These are phyloP conservation scores for Onygenales sp. DNA, from an alignment of 2,329 filamentous ascomycete species.

Conservation along the genomic window DNA sequence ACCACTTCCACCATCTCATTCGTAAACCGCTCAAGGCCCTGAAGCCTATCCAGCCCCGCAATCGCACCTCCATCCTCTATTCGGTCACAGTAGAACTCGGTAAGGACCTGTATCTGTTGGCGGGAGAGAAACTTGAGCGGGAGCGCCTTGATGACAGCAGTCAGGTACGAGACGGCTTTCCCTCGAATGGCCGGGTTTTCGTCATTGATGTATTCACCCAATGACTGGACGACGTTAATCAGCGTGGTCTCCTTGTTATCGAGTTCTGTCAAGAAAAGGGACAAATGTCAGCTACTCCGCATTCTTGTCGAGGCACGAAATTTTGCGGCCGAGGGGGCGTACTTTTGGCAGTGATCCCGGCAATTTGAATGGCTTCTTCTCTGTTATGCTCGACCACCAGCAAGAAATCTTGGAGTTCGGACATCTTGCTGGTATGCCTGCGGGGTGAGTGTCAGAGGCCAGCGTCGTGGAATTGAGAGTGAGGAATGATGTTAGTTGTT, in stretches of 20 bases:
- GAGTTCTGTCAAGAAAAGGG: constrained; percentile 37
- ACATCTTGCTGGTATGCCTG: constrained; percentile 27
- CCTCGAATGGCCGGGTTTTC: constrained; percentile 51
- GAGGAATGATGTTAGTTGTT: not conserved
- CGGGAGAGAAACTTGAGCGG: constrained; percentile 47
- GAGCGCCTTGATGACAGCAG: constrained; percentile 37
- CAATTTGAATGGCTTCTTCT: constrained; percentile 36
- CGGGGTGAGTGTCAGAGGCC: not conserved
- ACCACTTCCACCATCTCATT: constrained; percentile 45
- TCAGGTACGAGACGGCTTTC: constrained; percentile 44
- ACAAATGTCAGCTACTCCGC: not conserved
- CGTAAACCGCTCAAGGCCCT: constrained; percentile 52
- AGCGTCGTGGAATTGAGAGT: constrained; percentile 1
- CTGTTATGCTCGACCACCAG: constrained; percentile 39
- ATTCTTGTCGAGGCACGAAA: not conserved
- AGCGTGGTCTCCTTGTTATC: constrained; percentile 52
- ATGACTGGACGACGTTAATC: constrained; percentile 52
- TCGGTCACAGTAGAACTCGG: constrained; percentile 55
- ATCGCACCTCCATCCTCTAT: constrained; percentile 55
- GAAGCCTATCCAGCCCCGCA: constrained; percentile 49
- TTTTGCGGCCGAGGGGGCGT: constrained; percentile 5
- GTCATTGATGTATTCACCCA: constrained; percentile 59
- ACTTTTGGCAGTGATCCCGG: constrained; percentile 36
- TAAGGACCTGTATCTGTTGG: constrained; percentile 54
- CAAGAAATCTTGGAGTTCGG: constrained; percentile 40